These are phyloP conservation scores for Sclerotinia borealis DNA, from an alignment of 2,329 filamentous ascomycete genomes.

Conservation along the genomic window DNA sequence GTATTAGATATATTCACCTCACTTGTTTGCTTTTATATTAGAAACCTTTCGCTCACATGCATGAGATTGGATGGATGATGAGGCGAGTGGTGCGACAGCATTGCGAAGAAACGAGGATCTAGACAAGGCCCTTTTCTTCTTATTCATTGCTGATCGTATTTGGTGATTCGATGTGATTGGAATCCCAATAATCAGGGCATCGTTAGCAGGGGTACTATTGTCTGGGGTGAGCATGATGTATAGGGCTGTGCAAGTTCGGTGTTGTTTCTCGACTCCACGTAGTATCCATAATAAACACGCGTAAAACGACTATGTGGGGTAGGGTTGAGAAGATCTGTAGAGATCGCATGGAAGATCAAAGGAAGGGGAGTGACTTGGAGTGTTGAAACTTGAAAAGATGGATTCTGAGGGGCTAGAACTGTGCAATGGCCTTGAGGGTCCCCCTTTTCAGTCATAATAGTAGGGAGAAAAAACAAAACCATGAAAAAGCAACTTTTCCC, in stretches of 20 bases:
- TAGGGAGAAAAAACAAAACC: not conserved
- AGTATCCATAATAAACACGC: not conserved
- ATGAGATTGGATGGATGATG: not conserved
- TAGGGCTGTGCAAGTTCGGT: not conserved
- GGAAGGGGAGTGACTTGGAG: not conserved
- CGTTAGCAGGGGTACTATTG: not conserved
- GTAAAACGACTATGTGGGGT: not conserved
- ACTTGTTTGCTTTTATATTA: not conserved
- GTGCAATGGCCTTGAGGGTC: not conserved
- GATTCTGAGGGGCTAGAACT: not conserved
- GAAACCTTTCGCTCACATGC: not conserved
- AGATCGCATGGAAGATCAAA: not conserved
- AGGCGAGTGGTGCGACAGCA: not conserved
- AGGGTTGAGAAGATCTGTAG: not conserved
- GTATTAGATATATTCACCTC: not conserved
- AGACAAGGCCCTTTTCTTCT: not conserved
- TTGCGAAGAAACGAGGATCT: not conserved
- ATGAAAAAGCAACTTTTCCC: not conserved
- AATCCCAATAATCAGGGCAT: not conserved
- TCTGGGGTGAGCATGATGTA: constrained; percentile 5
- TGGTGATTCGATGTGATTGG: not conserved
- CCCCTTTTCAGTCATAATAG: not conserved
- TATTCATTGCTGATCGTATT: not conserved
- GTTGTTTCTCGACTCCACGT: not conserved
- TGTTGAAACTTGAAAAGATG: not conserved